Percentiles rank a stretch among this genome's conserved stretches.
phyloP scores from a whole-genome alignment of 495 filamentous ascomycete genomes.

The Thermothielavioides terrestris region DNA sequence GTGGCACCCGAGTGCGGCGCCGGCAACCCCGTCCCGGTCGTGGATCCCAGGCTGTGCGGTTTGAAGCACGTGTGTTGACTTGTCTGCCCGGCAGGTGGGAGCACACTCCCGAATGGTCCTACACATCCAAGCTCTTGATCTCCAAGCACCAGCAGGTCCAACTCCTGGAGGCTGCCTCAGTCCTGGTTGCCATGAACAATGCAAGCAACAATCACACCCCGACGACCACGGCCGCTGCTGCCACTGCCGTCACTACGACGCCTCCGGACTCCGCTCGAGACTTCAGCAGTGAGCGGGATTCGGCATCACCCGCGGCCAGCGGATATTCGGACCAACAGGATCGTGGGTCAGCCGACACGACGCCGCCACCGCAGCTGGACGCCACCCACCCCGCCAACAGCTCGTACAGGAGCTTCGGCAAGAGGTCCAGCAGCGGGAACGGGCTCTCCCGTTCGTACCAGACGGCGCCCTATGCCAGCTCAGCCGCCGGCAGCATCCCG shows the following conservation, averaged over 20 bases:
- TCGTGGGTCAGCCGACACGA: constrained; percentile 59
- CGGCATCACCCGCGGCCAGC: constrained; percentile 67
- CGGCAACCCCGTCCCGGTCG: constrained; percentile 10
- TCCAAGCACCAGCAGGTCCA: constrained; percentile 99
- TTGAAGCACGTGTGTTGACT: constrained; percentile 32
- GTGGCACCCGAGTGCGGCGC: constrained; percentile 24
- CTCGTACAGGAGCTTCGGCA: constrained; percentile 42
- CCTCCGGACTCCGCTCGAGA: constrained; percentile 54
- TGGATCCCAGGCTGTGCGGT: constrained; percentile 12
- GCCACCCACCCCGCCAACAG: constrained; percentile 29
- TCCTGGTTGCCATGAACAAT: constrained; percentile 86
- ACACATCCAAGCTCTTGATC: constrained; percentile 94
- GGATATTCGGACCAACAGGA: constrained; percentile 70
- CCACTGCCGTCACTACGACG: constrained; percentile 20
- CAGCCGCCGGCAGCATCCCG: constrained; percentile 43
- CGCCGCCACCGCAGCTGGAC: constrained; percentile 56
- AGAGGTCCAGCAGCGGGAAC: constrained; percentile 58
- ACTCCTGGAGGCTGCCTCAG: constrained; percentile 89
- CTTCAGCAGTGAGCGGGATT: constrained; percentile 68
- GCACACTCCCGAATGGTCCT: constrained; percentile 96
- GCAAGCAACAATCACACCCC: constrained; percentile 44
- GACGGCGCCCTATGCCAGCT: constrained; percentile 53
- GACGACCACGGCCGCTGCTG: constrained; percentile 12
- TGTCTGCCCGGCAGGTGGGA: constrained; percentile 76
- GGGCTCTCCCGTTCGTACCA: constrained; percentile 79